phyloP scores from a whole-genome alignment of 2,329 filamentous ascomycete genomes.

The Paecilomyces fulvus region DNA sequence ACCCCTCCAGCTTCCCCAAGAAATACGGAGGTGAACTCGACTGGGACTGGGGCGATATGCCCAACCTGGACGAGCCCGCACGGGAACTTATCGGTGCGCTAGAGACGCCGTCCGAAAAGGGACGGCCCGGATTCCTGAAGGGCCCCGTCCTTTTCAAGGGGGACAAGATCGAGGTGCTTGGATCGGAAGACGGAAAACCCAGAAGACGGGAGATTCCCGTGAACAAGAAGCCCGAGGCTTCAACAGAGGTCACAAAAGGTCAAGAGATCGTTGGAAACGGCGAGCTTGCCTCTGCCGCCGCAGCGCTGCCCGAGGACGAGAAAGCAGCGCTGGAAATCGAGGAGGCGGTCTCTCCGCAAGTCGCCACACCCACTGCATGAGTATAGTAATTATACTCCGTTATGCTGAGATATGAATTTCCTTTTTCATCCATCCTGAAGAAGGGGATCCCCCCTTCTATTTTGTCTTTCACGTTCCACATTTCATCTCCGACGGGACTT shows the following conservation, averaged over 20 bases:
- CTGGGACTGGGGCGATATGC: slow-evolving; percentile 68
- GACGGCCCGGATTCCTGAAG: slow-evolving; percentile 22
- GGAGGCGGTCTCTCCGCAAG: background rate
- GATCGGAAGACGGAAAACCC: slow-evolving; percentile 25
- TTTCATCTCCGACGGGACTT: too few species aligned
- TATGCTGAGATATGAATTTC: too few species aligned
- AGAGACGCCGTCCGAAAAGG: slow-evolving; percentile 17
- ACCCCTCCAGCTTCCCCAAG: slow-evolving; percentile 73
- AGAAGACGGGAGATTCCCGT: slow-evolving; percentile 20
- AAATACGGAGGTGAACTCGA: slow-evolving; percentile 83
- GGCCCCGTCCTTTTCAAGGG: slow-evolving; percentile 28
- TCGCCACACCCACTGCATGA: background rate
- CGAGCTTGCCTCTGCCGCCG: background rate
- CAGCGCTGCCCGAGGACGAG: background rate
- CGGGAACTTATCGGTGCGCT: slow-evolving; percentile 23
- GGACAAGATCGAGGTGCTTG: slow-evolving; percentile 24
- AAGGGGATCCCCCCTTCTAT: too few species aligned
- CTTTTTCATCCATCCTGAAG: too few species aligned
- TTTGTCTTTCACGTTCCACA: too few species aligned
- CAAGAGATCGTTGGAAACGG: background rate
- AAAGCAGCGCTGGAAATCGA: background rate
- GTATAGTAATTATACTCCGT: background rate
- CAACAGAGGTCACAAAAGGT: background rate
- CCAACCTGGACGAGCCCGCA: slow-evolving; percentile 54
- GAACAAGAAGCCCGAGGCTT: slow-evolving; percentile 1